Percentiles rank a stretch among this genome's conserved stretches.
phyloP scores from a whole-genome alignment of 257 asterid genomes.

The Nicotiana tomentosiformis region DNA sequence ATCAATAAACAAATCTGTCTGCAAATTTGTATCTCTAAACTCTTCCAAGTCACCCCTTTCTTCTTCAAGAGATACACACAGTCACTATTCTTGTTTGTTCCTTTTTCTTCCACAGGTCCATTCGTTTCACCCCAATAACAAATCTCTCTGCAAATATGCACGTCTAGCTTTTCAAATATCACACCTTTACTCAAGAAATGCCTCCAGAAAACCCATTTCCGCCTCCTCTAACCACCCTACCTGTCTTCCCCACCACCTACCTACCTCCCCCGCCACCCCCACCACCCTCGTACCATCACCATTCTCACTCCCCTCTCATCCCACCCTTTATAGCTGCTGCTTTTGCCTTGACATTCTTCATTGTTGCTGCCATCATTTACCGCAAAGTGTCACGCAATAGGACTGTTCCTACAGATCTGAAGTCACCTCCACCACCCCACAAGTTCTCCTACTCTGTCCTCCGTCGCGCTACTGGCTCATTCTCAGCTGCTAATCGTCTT shows the following conservation, averaged over 20 bases:
- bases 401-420: conserved; percentile 82
- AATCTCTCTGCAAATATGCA: conserved; percentile 2
- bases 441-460: conserved; percentile 55
- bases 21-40: not conserved
- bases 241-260: conserved; percentile 22
- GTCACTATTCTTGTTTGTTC: not conserved
- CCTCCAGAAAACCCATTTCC: conserved; percentile 21
- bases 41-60: not conserved
- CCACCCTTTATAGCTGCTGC: conserved; percentile 50
- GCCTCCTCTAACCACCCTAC: conserved; percentile 5
- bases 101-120: too few relatives aligned
- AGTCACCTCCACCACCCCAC: conserved; percentile 57
- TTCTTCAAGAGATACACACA: not conserved
- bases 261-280: conserved; percentile 28
- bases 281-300: conserved; percentile 26
- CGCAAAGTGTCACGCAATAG: conserved; percentile 64
- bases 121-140: not conserved
- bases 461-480: conserved; percentile 63
- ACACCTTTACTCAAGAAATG: conserved; percentile 15
- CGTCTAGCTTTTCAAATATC: not conserved
- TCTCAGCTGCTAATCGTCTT: conserved; percentile 56
- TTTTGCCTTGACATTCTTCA: conserved; percentile 35
- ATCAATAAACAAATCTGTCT: not conserved
- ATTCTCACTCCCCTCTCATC: conserved; percentile 21
- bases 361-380: conserved; percentile 40